Conservation (phyloP, 768 basidiomycete genomes). For the Postia placenta region DNA sequence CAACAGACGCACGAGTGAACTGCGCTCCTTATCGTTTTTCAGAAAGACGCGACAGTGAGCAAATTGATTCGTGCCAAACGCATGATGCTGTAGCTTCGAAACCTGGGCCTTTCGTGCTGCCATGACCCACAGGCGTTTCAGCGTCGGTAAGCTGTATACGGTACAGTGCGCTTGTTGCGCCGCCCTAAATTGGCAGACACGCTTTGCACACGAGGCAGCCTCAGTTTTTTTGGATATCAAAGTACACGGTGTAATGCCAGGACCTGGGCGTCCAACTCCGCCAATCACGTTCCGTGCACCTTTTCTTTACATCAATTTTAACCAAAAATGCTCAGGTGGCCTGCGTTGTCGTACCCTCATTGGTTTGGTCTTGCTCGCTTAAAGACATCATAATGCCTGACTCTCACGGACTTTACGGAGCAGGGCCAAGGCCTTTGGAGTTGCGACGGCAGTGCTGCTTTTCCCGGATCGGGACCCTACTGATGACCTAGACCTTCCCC, state of each 20-base stretch:
- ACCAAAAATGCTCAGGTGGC: conserved; percentile 11
- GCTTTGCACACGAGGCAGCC: conserved; percentile 28
- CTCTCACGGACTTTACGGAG: conserved; percentile 13
- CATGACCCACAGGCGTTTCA: not conserved
- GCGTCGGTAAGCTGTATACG: not conserved
- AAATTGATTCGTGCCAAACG: not conserved
- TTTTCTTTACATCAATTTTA: conserved; percentile 19
- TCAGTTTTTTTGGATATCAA: conserved; percentile 20
- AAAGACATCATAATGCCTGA: conserved; percentile 12
- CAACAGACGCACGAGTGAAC: not conserved
- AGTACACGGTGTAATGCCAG: conserved; percentile 14
- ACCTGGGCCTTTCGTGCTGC: not conserved
- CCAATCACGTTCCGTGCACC: conserved; percentile 23
- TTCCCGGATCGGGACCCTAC: not conserved
- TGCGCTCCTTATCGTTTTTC: not conserved
- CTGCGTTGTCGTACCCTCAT: conserved; percentile 12
- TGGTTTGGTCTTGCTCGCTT: conserved; percentile 9
- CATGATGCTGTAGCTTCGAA: not conserved
- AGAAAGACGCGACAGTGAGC: not conserved
- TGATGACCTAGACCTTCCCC: conserved; percentile 1
- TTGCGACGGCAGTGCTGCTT: not conserved
- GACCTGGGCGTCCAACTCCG: conserved; percentile 9
- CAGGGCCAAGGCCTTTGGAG: not conserved
- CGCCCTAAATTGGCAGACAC: conserved; percentile 28
- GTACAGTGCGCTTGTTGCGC: conserved; percentile 14